phyloP scores from a whole-genome alignment of 208 protist genomes.

The Porcisia hertigi region DNA sequence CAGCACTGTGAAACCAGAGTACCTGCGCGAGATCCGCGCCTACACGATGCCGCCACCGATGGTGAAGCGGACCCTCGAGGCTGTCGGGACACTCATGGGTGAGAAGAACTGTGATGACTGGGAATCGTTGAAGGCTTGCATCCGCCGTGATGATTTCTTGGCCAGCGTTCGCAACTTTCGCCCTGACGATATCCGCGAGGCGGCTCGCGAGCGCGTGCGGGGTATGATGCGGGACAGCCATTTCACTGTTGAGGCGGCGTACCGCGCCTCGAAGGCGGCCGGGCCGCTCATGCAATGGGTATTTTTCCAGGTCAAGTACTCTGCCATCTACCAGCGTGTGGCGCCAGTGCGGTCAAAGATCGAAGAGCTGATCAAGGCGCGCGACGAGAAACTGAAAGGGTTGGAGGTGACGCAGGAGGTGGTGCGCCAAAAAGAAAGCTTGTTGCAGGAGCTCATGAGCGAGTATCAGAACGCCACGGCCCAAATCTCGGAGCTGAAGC shows the following conservation, averaged over 20 bases:
- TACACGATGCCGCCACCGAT: constrained; percentile 95
- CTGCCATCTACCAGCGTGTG: constrained; percentile 91
- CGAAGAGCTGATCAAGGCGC: constrained; percentile 78
- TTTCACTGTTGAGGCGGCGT: constrained; percentile 95
- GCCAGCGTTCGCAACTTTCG: constrained; percentile 95
- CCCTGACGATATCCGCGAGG: constrained; percentile 77
- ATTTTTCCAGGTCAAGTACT: constrained; percentile 94
- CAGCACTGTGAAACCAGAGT: constrained; percentile 94
- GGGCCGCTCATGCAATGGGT: constrained; percentile 98
- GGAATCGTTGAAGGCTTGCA: constrained; percentile 92
- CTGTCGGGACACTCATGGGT: constrained; percentile 88
- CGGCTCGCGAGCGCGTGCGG: constrained; percentile 51
- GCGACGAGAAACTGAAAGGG: constrained; percentile 54
- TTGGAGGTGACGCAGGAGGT: constrained; percentile 66
- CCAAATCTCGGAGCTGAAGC: constrained; percentile 92
- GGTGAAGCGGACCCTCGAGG: constrained; percentile 95
- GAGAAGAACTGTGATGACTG: constrained; percentile 89
- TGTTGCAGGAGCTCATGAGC: constrained; percentile 87
- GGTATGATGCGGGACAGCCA: constrained; percentile 91
- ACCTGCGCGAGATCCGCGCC: constrained; percentile 97
- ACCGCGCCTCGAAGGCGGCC: constrained; percentile 95
- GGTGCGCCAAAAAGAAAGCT: constrained; percentile 88
- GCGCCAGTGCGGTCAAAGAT: constrained; percentile 95
- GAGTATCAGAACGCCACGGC: constrained; percentile 96
- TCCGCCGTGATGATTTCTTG: constrained; percentile 96